Conservation (phyloP, 2,329 filamentous ascomycete genomes). For the Apiospora koreana region DNA sequence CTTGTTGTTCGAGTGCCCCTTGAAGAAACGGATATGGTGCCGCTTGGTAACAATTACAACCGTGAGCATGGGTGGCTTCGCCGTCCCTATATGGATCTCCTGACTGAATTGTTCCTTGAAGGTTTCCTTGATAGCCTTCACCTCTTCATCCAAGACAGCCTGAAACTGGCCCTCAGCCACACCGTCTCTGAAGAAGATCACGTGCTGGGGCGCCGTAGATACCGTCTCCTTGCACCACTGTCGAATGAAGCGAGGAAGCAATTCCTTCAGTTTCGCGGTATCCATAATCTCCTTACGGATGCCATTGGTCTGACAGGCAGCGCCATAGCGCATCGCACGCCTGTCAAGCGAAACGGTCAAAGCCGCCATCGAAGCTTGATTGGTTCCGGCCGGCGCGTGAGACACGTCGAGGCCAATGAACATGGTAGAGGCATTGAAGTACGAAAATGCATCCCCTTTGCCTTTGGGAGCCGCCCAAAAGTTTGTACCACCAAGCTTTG, state of each 20-base stretch:
- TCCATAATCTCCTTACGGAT: slow-evolving; percentile 78
- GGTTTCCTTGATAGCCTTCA: slow-evolving; percentile 66
- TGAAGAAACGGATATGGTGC: slow-evolving; percentile 92
- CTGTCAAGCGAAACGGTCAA: slow-evolving; percentile 80
- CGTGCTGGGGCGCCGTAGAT: too few species aligned
- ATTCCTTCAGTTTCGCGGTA: slow-evolving; percentile 61
- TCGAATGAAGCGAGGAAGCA: slow-evolving; percentile 65
- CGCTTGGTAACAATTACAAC: slow-evolving; percentile 91
- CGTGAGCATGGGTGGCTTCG: too few species aligned
- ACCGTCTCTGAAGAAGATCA: slow-evolving; percentile 93
- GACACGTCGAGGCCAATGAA: slow-evolving; percentile 91
- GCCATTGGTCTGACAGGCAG: slow-evolving; percentile 81
- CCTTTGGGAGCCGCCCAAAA: slow-evolving; percentile 41
- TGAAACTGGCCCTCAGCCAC: slow-evolving; percentile 85
- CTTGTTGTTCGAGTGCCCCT: slow-evolving; percentile 44
- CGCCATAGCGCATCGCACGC: slow-evolving; percentile 72
- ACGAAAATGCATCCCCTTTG: too few species aligned
- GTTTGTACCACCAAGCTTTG: slow-evolving; percentile 87
- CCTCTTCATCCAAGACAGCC: slow-evolving; percentile 76
- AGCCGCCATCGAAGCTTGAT: slow-evolving; percentile 76
- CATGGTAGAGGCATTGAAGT: too few species aligned
- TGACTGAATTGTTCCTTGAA: too few species aligned
- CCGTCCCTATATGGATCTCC: too few species aligned
- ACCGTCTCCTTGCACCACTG: too few species aligned
- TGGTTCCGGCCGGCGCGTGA: slow-evolving; percentile 71